Percentiles rank a stretch among this genome's conserved stretches.
Evolutionary conservation across 352 stramenopile species (phyloP).

Genomic region (Globisporangium lucens): DNA sequence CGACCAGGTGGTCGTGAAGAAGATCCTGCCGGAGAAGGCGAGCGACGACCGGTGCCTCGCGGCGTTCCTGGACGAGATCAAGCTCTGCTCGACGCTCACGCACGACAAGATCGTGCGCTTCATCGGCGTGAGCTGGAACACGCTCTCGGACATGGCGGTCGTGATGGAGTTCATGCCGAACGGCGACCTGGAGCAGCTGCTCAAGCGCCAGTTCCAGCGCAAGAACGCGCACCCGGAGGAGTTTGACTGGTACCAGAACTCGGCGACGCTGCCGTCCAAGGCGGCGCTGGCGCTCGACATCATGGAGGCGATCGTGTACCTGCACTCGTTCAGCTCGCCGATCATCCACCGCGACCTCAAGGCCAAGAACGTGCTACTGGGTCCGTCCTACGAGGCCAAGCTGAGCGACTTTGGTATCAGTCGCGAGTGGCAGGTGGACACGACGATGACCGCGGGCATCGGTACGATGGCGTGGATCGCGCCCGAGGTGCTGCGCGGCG

Average conservation of each 20-base stretch:
- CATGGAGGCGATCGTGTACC: constrained; percentile 74
- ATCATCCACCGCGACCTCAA: constrained; percentile 84
- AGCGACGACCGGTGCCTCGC: constrained; percentile 65
- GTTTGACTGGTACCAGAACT: constrained; percentile 71
- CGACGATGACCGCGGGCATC: constrained; percentile 77
- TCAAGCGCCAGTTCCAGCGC: constrained; percentile 50
- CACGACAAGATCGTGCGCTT: constrained; percentile 82
- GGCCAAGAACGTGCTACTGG: constrained; percentile 73
- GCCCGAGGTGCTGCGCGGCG: constrained; percentile 70
- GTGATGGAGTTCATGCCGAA: constrained; percentile 81
- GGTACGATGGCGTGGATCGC: constrained; percentile 87
- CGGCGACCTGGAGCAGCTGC: constrained; percentile 66
- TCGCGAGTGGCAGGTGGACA: constrained; percentile 71
- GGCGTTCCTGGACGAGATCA: constrained; percentile 82
- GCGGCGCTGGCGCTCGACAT: constrained; percentile 69
- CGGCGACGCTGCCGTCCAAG: constrained; percentile 40
- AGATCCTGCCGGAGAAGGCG: constrained; percentile 80
- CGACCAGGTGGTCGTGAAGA: constrained; percentile 73
- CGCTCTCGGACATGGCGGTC: constrained; percentile 79
- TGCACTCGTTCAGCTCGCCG: constrained; percentile 78
- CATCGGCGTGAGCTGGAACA: constrained; percentile 83
- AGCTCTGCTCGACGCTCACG: constrained; percentile 72
- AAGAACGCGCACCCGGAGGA: constrained; percentile 43
- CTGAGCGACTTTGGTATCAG: constrained; percentile 84
- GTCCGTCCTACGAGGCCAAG: constrained; percentile 64